Evolutionary conservation across 305 asterid species (phyloP), one percentile per base, ranked within the genome.

Genomic region (Striga hermonthica): DNA sequence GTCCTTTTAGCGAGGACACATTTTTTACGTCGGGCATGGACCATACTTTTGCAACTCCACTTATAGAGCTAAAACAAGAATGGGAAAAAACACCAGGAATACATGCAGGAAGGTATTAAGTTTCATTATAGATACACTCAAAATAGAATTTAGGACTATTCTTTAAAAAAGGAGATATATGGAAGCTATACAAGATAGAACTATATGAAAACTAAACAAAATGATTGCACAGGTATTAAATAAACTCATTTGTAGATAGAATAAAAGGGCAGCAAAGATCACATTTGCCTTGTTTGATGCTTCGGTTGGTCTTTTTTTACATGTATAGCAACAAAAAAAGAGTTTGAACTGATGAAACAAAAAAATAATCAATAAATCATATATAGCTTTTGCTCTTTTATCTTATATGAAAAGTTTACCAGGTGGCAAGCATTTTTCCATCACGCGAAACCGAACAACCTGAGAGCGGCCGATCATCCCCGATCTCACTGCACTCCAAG

Each of bases 381-480:
- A 0, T 2, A 2, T 22, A 0, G 31, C 31, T 22, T 22, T 22
- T 22, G 31, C 31, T 22, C 31, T 22, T 22, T 22, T 22, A 22
- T 22, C 31, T 22, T n/a, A n/a, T n/a, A n/a, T n/a, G n/a, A 69
- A 62, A 72, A 66, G 57, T 49, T n/a, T 80, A 93, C 98, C 98
- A 90, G 71, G 98, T 93, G 40, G 97, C 98, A 65, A 92, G 93
- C 86, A 86, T 80, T 72, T 76, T 80, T 41, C 96, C 97, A 31
- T 92, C 96, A 53, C 76, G 81, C 28, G 97, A 87, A 74, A 92
- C 60, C 11, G 97, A 89, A 75, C 97, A 89, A 22, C 95, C 97
- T 4, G 95, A 85, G 60, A 92, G 97, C 10, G 97, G 97, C 22
- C 98, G 86, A 70, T 87, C 97, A 72, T 89, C 98, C 62, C 98